Conservation (phyloP, 169 alveolate genomes). For the Eimeria zaria region DNA sequence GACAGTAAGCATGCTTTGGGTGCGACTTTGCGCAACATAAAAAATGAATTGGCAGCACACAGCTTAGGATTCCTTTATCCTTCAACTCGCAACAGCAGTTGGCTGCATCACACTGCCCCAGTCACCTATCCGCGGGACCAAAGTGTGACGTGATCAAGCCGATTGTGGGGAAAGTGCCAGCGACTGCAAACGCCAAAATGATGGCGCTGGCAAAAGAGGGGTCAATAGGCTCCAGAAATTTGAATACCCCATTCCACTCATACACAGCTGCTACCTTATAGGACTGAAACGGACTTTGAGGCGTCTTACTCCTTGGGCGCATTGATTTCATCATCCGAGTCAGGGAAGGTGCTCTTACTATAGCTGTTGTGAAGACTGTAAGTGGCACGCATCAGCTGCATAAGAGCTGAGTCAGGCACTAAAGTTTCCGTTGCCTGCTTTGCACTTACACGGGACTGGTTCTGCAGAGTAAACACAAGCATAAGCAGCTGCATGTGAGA, state of each 20-base stretch:
- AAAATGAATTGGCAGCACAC: neutral
- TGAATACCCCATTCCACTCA: neutral
- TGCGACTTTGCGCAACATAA: neutral
- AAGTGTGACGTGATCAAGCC: neutral
- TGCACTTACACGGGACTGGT: slow-evolving; percentile 75
- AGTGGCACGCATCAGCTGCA: slow-evolving; percentile 44
- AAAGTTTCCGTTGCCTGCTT: slow-evolving; percentile 45
- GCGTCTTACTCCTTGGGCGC: neutral
- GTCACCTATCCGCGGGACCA: neutral
- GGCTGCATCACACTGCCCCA: neutral
- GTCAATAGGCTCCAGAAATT: neutral
- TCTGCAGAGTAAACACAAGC: slow-evolving; percentile 17
- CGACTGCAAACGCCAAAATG: neutral
- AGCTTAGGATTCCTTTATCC: neutral
- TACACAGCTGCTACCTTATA: neutral
- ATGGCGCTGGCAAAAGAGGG: neutral
- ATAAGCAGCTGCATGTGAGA: neutral
- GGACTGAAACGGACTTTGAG: neutral
- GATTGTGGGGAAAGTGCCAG: neutral
- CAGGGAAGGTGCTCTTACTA: neutral
- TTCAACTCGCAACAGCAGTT: neutral
- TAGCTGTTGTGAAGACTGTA: neutral
- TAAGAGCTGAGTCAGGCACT: slow-evolving; percentile 51
- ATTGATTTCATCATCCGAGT: neutral
- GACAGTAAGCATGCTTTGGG: neutral